These are phyloP conservation scores for Ophiostoma australiae DNA, from an alignment of 2,329 filamentous ascomycete species.

Conservation along the genomic window DNA sequence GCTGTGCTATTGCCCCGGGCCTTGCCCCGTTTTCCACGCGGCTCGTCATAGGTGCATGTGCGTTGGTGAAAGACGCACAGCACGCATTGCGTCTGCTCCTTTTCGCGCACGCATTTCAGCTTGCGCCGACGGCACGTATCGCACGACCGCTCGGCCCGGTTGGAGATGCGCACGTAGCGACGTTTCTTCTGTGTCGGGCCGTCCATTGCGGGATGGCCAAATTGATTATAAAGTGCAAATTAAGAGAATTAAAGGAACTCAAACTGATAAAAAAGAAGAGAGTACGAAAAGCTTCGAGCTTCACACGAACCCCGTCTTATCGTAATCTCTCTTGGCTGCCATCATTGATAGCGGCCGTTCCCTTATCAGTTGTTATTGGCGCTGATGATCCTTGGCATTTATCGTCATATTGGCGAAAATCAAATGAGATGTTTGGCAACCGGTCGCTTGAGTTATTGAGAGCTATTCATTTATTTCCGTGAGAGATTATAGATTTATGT, in stretches of 20 bases:
- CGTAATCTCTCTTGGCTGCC: background rate
- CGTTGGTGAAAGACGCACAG: slow-evolving; percentile 64
- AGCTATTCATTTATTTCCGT: too few relatives aligned
- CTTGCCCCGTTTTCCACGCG: slow-evolving; percentile 28
- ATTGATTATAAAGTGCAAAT: too few relatives aligned
- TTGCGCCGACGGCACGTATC: slow-evolving; percentile 63
- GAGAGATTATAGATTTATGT: too few relatives aligned
- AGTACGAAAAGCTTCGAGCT: background rate
- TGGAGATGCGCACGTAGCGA: background rate
- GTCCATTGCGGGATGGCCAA: background rate
- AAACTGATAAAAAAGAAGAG: background rate
- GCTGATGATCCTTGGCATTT: background rate
- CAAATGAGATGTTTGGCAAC: too few relatives aligned
- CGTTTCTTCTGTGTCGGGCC: background rate
- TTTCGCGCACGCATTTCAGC: slow-evolving; percentile 35
- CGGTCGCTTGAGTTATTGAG: too few relatives aligned
- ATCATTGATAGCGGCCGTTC: background rate
- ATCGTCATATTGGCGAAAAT: background rate
- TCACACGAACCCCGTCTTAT: background rate
- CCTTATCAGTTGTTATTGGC: background rate
- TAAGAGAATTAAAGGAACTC: background rate
- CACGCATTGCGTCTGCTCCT: slow-evolving; percentile 36
- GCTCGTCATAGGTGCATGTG: slow-evolving; percentile 59
- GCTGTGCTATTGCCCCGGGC: background rate
- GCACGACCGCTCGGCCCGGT: slow-evolving; percentile 43